Base-by-base conservation (phyloP, 805 yeast species). In the Sugiyamaella marilandica region DNA sequence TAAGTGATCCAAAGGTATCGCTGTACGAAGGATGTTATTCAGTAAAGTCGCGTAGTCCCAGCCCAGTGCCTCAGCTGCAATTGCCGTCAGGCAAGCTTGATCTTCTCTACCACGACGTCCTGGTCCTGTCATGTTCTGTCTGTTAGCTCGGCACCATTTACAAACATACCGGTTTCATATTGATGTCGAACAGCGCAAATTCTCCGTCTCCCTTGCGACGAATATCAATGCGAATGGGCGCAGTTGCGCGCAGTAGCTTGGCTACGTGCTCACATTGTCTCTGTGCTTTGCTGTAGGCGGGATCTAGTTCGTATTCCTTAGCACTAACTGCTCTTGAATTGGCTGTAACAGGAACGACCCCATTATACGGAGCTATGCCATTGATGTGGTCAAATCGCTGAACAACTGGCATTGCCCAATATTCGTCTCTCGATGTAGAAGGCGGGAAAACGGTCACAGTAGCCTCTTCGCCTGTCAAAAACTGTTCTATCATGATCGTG, bases 41-140 rank as follows among this genome's bases (percentile, higher is more conserved):
- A 39, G 43, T 3, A 39, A 24, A 16, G 21, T 39, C 19, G 19
- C 13, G 19, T 39, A 39, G 24, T 39, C 43, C 43, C 43, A 39
- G 8, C 43, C 43, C 13, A 39, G 21, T 19, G 14, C 24, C 43
- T 14, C 43, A 10, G 43, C 43, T 8, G 43, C 43, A 39, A 39
- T 39, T 14, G 43, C 43, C 24, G 43, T 39, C 43, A 39, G 16
- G 43, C 43, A 39, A n/a, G 43, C 43, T 21, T 39, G 43, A 5
- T 39, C 19, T 13, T 39, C 43, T 39, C 43, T 14, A 4, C 43
- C 43, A 14, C 24, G 43, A 5, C 43, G 16, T 10, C 43, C 43
- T 14, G 43, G 43, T 10, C 43, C 43, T 16, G 43, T 39, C 43
- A 39, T 39, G 19, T 39, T 39, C 43, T 39, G 11, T 3, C 29